Percentiles rank a stretch among this genome's conserved stretches.
Evolutionary conservation across 345 rosid species (phyloP).

Genomic region (Eucalyptus cladocalyx): DNA sequence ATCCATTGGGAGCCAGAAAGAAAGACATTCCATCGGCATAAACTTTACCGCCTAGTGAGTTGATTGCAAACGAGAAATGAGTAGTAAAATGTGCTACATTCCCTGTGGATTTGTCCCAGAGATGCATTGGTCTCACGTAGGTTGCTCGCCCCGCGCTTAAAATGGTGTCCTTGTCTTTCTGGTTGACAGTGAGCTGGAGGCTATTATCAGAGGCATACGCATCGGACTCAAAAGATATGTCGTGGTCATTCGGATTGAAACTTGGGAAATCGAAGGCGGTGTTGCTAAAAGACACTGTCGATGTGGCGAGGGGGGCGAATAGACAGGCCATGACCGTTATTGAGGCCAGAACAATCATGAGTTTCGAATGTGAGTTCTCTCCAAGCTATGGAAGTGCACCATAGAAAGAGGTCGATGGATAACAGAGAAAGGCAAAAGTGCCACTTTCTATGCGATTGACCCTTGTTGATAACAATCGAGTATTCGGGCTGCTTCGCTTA

Average conservation of each 20-base stretch:
- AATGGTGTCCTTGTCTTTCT: neutral
- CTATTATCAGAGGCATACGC: neutral
- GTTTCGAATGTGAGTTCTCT: neutral
- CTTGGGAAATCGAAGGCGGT: neutral
- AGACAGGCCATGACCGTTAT: neutral
- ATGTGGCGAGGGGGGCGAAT: neutral
- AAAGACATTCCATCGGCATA: neutral
- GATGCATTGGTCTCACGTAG: neutral
- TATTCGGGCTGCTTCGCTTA: rapidly evolving
- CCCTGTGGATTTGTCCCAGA: neutral
- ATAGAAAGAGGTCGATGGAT: neutral
- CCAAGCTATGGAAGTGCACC: neutral
- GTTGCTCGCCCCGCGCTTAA: neutral
- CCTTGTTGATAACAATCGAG: neutral
- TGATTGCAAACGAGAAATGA: neutral
- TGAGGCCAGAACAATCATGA: neutral
- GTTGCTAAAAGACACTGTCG: neutral
- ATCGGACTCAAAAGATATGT: neutral
- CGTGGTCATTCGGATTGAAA: neutral
- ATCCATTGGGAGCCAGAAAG: neutral
- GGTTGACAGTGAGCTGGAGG: neutral
- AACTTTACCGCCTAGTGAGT: rapidly evolving
- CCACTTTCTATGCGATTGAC: neutral
- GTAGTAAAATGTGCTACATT: neutral
- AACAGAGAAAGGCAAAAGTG: neutral